Evolutionary conservation across 129 eudicot species (phyloP).

Genomic region (Chrysanthemum seticuspe): DNA sequence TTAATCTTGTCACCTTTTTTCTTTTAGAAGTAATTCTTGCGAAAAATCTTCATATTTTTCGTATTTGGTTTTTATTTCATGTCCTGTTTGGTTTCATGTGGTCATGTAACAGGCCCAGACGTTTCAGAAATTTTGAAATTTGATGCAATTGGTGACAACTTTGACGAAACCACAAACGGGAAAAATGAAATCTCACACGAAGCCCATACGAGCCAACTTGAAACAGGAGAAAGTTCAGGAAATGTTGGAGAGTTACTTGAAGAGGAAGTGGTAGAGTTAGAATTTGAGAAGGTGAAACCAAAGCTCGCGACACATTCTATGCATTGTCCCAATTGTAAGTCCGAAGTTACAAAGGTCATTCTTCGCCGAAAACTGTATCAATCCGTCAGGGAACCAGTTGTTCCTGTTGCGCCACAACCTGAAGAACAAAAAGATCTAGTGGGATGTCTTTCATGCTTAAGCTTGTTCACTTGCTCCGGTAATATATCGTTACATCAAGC

Average conservation of each 20-base stretch:
- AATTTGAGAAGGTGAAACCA: slow-evolving; percentile 51
- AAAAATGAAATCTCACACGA: slow-evolving; percentile 1
- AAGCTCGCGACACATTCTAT: slow-evolving; percentile 51
- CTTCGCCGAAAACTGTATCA: slow-evolving; percentile 43
- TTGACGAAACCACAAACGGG: neutral
- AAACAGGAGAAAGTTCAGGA: slow-evolving; percentile 21
- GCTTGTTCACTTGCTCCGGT: slow-evolving; percentile 60
- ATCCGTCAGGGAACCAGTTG: neutral
- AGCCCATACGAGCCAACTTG: neutral
- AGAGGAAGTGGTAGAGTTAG: slow-evolving; percentile 51
- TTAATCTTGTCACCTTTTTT: neutral
- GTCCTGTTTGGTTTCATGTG: too few relatives aligned
- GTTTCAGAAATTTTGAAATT: slow-evolving; percentile 14
- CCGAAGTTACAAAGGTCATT: slow-evolving; percentile 47
- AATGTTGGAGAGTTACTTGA: slow-evolving; percentile 30
- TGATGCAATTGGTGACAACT: neutral
- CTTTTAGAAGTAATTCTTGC: neutral
- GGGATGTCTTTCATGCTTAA: slow-evolving; percentile 63
- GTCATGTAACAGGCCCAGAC: neutral
- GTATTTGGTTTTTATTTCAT: neutral
- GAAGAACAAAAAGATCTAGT: slow-evolving; percentile 29
- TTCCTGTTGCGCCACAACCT: neutral
- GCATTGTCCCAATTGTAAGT: slow-evolving; percentile 57
- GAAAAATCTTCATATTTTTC: neutral
- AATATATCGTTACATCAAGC: slow-evolving; percentile 2